These are phyloP conservation scores for Mycena alexandri DNA, from an alignment of 768 basidiomycete genomes.

Conservation along the genomic window DNA sequence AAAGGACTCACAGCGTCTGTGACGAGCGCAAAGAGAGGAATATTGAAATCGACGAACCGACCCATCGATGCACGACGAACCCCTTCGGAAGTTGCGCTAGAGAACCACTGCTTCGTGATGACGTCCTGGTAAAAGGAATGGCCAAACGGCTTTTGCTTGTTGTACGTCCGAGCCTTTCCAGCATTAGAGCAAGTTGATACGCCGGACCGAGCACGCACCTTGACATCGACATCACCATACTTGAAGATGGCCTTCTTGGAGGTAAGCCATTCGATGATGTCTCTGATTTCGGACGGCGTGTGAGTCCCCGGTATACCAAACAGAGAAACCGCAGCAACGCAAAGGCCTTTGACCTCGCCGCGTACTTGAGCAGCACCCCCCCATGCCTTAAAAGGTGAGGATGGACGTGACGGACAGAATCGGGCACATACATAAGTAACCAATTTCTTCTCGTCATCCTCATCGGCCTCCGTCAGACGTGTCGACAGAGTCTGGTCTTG, in stretches of 20 bases:
- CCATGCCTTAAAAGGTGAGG: slow-evolving; percentile 1
- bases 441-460: background rate
- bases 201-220: too few species aligned
- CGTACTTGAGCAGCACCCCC: slow-evolving; percentile 7
- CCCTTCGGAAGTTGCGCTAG: too few species aligned
- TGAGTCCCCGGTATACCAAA: slow-evolving; percentile 5
- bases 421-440: background rate
- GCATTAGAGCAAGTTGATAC: too few species aligned
- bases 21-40: background rate
- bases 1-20: background rate
- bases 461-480: background rate
- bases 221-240: too few species aligned
- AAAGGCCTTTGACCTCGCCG: slow-evolving; percentile 4
- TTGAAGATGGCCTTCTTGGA: too few species aligned
- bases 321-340: background rate
- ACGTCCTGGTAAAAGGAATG: too few species aligned
- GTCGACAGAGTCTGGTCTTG: background rate
- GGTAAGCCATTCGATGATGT: too few species aligned
- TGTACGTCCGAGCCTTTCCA: too few species aligned
- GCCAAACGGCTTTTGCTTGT: too few species aligned
- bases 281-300: background rate
- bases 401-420: background rate
- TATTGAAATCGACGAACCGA: too few species aligned
- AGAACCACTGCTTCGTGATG: too few species aligned
- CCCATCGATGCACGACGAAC: too few species aligned